These are phyloP conservation scores for Clathrospora elynae DNA, from an alignment of 2,329 filamentous ascomycete species.

Conservation along the genomic window DNA sequence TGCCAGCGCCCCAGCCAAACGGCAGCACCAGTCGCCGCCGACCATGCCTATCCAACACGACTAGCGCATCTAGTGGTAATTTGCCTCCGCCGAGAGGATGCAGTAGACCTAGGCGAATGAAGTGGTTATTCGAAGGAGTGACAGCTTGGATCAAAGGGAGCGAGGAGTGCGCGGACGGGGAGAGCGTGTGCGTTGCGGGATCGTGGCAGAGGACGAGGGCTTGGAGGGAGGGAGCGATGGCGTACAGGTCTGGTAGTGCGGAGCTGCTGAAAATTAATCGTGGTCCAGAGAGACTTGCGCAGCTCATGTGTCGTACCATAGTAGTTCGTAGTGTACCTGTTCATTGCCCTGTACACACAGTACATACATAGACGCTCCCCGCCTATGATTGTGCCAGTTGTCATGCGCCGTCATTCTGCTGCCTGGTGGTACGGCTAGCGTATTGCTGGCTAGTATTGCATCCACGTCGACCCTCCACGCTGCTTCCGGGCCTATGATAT, in stretches of 20 bases:
- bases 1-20: slow-evolving; percentile 53
- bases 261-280: slow-evolving; percentile 23
- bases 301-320: slow-evolving; percentile 39
- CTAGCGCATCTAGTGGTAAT: slow-evolving; percentile 52
- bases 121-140: slow-evolving; percentile 43
- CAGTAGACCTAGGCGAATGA: slow-evolving; percentile 50
- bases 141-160: slow-evolving; percentile 43
- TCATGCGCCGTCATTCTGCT: slow-evolving; percentile 31
- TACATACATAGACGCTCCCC: slow-evolving; percentile 29
- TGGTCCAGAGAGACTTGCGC: not conserved
- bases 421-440: slow-evolving; percentile 21
- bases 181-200: slow-evolving; percentile 36
- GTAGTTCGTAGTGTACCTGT: slow-evolving; percentile 43
- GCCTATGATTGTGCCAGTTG: slow-evolving; percentile 32
- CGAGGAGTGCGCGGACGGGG: slow-evolving; percentile 30
- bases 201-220: slow-evolving; percentile 44
- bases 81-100: slow-evolving; percentile 54
- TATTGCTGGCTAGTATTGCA: slow-evolving; percentile 37
- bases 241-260: slow-evolving; percentile 37
- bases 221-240: slow-evolving; percentile 40
- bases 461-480: slow-evolving; percentile 44
- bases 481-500: slow-evolving; percentile 31
- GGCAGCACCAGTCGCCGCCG: slow-evolving; percentile 51
- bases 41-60: slow-evolving; percentile 48
- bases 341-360: slow-evolving; percentile 45